Conservation (phyloP, 257 asterid genomes). For the Ligustrum vulgare region DNA sequence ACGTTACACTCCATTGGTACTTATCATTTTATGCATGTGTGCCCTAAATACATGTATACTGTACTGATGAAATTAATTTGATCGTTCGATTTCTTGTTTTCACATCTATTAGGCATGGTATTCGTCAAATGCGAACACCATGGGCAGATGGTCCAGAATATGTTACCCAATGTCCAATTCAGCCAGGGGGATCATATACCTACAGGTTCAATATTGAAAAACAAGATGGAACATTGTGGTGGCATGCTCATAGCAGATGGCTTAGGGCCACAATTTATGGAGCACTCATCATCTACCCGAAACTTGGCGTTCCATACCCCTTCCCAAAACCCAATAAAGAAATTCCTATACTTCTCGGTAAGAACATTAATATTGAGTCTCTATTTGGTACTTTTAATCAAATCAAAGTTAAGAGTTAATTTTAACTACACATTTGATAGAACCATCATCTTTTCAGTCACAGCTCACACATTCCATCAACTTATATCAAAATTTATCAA, state of each 20-base stretch:
- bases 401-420: too few relatives aligned
- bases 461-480: too few relatives aligned
- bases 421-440: too few relatives aligned
- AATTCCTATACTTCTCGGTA: slow-evolving; percentile 59
- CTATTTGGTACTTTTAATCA: too few relatives aligned
- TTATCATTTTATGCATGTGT: neutral
- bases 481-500: too few relatives aligned
- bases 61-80: too few relatives aligned
- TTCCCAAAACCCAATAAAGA: slow-evolving; percentile 44
- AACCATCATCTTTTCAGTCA: too few relatives aligned
- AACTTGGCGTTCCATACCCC: slow-evolving; percentile 46
- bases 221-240: slow-evolving; percentile 69
- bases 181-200: slow-evolving; percentile 60
- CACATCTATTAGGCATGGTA: slow-evolving; percentile 48
- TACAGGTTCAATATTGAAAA: slow-evolving; percentile 53
- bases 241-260: slow-evolving; percentile 73
- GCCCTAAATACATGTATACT: too few relatives aligned
- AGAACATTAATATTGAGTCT: neutral
- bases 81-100: neutral
- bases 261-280: slow-evolving; percentile 69
- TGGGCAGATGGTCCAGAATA: slow-evolving; percentile 80
- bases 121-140: slow-evolving; percentile 62
- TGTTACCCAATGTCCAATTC: slow-evolving; percentile 71
- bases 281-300: slow-evolving; percentile 53
- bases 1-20: slow-evolving; percentile 28